Evolutionary conservation across 768 basidiomycete species (phyloP), one percentile per base, ranked within the genome.

Genomic region (Xerocomus brunneocitrinus): DNA sequence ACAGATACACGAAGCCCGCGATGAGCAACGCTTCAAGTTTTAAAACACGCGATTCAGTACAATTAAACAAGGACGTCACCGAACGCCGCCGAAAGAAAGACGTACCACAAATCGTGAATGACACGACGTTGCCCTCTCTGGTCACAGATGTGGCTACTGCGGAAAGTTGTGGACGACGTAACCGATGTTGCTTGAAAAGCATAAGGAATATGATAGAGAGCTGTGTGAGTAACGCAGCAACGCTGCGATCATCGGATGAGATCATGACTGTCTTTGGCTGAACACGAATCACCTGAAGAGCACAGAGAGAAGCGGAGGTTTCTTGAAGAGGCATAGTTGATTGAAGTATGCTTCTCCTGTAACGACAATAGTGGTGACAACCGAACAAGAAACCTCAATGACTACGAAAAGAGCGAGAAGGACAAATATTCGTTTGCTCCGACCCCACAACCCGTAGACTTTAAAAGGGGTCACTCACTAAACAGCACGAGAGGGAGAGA

Each of bases 361-460:
- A 35, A 32, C 10, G 50, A 47, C 8, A n/a, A 12, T 39, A 16
- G 24, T 47, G 35, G 51, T 49, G 44, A 53, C 9, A 10, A 42
- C 27, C 4, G 49, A 42, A 50, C 48, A 50, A 7, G 49, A 39
- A 25, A 50, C 22, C 19, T 57, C 51, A 13, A 50, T 0, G 4
- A 51, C 28, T 19, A 50, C 34, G 27, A 53, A 58, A 13, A 50
- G 30, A 8, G 8, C 41, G 52, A 58, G 36, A 4, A 59, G 28
- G 32, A 13, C 9, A 12, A 48, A 40, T 45, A 50, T 44, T 8
- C 52, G 24, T 57, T 16, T 50, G n/a, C 44, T 45, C 3, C 56
- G 49, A 30, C 35, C 49, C 45, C 49, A 48, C 14, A 53, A 36
- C 31, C 25, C 49, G 14, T 59, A 48, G 43, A 57, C 58, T 53